Evolutionary conservation across 2,329 filamentous ascomycete species (phyloP).

Genomic region (Elsinoe necatrix): DNA sequence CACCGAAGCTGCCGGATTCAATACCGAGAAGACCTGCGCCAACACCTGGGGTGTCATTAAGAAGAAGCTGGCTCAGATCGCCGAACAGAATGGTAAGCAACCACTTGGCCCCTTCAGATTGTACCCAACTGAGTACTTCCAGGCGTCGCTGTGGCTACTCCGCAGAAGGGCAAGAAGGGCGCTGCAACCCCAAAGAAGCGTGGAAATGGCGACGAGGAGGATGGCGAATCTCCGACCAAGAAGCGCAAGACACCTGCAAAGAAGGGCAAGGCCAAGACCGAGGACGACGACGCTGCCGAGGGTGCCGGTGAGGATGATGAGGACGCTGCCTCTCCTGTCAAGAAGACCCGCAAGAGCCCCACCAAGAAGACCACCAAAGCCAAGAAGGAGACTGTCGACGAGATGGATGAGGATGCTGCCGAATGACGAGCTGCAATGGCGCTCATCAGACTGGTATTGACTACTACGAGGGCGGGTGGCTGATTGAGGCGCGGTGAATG

Average conservation of each 20-base stretch:
- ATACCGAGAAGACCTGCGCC: conserved; percentile 26
- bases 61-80: conserved; percentile 26
- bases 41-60: conserved; percentile 31
- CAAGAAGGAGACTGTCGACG: conserved; percentile 16
- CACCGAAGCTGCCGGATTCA: conserved; percentile 23
- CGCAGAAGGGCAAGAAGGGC: conserved; percentile 6
- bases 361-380: conserved; percentile 20
- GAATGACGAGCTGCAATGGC: background rate
- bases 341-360: conserved; percentile 22
- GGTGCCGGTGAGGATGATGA: conserved; percentile 13
- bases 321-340: conserved; percentile 14
- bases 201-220: conserved; percentile 6
- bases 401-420: conserved; percentile 8
- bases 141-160: conserved; percentile 3
- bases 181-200: conserved; percentile 14
- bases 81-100: conserved; percentile 19
- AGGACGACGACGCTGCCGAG: conserved; percentile 18
- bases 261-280: conserved; percentile 20
- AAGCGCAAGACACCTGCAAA: conserved; percentile 21
- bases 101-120: background rate
- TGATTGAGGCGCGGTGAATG: background rate
- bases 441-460: background rate
- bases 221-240: conserved; percentile 17
- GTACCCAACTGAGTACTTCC: conserved; percentile 1
- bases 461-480: background rate